These are phyloP conservation scores for Asterophora parasitica DNA, from an alignment of 768 basidiomycete species.

Conservation along the genomic window DNA sequence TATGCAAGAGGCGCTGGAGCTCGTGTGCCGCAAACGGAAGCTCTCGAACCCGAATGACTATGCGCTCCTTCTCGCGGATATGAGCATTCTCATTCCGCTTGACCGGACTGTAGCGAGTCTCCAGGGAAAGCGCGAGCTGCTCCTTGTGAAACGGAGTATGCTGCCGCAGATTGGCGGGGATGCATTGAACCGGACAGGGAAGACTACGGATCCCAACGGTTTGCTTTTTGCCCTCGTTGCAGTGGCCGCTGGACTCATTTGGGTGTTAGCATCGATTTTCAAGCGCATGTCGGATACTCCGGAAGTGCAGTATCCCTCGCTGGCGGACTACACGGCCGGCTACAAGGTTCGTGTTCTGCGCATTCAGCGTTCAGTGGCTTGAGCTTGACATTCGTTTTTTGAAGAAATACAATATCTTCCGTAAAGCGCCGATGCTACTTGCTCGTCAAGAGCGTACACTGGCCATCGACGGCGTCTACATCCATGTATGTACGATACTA, in stretches of 20 bases:
- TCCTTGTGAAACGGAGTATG: slow-evolving; percentile 75
- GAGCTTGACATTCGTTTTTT: background rate
- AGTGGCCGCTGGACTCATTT: background rate
- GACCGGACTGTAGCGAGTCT: slow-evolving; percentile 96
- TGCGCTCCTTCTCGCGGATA: slow-evolving; percentile 67
- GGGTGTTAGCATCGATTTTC: slow-evolving; percentile 81
- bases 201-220: slow-evolving; percentile 93
- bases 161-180: slow-evolving; percentile 68
- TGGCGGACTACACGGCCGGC: slow-evolving; percentile 75
- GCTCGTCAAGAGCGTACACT: slow-evolving; percentile 86
- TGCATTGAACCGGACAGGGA: slow-evolving; percentile 56
- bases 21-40: slow-evolving; percentile 69
- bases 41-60: slow-evolving; percentile 73
- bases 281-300: slow-evolving; percentile 78
- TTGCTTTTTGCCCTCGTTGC: slow-evolving; percentile 13
- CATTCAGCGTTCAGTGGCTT: background rate
- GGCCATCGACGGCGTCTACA: slow-evolving; percentile 92
- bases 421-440: slow-evolving; percentile 93
- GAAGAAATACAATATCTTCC: slow-evolving; percentile 87
- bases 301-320: slow-evolving; percentile 51
- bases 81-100: slow-evolving; percentile 78
- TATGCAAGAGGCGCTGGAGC: slow-evolving; percentile 91
- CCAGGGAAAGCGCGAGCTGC: slow-evolving; percentile 80
- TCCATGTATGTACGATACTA: slow-evolving; percentile 54
- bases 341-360: slow-evolving; percentile 61